Evolutionary conservation across 1,284 basidiomycete genomes (phyloP).

Genomic region (Erythrobasidium hasegawianum): DNA sequence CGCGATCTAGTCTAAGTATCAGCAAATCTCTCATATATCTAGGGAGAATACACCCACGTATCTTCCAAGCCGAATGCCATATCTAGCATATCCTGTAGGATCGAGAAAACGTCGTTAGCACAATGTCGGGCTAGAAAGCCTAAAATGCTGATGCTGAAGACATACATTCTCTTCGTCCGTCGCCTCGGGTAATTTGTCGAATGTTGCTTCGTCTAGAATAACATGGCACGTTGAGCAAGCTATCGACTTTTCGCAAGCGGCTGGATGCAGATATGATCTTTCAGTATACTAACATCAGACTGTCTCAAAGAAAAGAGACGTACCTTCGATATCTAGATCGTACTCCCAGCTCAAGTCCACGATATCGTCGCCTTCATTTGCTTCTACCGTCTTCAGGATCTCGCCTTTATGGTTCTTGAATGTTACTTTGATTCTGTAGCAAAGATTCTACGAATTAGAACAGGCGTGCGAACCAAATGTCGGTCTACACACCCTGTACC

Average conservation of each 20-base stretch:
- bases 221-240: constrained; percentile 98
- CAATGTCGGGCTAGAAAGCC: no score
- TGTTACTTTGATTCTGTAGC: constrained; percentile 52
- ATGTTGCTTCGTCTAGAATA: constrained; percentile 75
- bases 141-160: no score
- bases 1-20: constrained; percentile 54
- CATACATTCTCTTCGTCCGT: constrained; percentile 80
- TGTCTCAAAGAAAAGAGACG: no score
- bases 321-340: constrained; percentile 97
- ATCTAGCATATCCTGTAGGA: constrained; percentile 81
- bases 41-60: no score
- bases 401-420: constrained; percentile 85
- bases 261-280: constrained; percentile 52
- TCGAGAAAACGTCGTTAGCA: no score
- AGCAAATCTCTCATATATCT: no score
- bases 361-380: constrained; percentile 88
- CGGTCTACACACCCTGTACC: constrained; percentile 59
- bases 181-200: constrained; percentile 81
- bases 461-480: background rate
- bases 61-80: constrained; percentile 96
- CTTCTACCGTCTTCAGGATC: constrained; percentile 80
- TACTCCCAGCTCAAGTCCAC: constrained; percentile 89
- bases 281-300: background rate
- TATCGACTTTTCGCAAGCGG: constrained; percentile 92
- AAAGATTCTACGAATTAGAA: constrained; percentile 12